Percentiles rank a stretch among this genome's conserved stretches.
Conservation (phyloP, 75 land plant species). For the Pinus albicaulis region DNA sequence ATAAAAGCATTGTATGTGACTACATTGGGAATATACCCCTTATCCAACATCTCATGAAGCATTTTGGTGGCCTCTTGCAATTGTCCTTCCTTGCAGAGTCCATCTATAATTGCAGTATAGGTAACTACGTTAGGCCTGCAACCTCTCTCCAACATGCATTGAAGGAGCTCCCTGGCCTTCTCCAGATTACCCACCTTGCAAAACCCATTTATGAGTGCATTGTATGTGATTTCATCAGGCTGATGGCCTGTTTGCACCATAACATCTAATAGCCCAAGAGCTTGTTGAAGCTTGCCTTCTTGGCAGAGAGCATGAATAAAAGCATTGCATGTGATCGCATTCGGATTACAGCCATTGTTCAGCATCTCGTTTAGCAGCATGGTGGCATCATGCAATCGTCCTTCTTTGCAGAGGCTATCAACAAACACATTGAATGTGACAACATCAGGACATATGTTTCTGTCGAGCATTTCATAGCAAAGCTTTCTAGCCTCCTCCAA, state of each 20-base stretch:
- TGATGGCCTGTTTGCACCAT: constrained; percentile 38
- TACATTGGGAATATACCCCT: constrained; percentile 50
- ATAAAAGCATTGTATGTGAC: constrained; percentile 53
- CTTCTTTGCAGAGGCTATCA: no score
- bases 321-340: constrained; percentile 16
- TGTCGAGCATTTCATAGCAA: no score
- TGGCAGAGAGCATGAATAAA: constrained; percentile 62
- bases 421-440: no score
- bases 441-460: no score
- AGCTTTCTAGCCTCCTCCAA: no score
- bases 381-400: no score
- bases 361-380: no score
- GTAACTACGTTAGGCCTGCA: constrained; percentile 51
- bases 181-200: constrained; percentile 42
- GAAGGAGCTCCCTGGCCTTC: constrained; percentile 34
- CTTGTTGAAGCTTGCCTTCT: constrained; percentile 51
- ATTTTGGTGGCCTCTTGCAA: constrained; percentile 56
- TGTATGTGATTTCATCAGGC: constrained; percentile 60
- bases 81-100: constrained; percentile 54
- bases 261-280: constrained; percentile 27
- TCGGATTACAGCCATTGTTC: no score
- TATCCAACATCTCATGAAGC: constrained; percentile 59
- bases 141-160: constrained; percentile 50
- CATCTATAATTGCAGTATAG: constrained; percentile 51
- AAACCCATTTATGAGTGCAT: constrained; percentile 53